These are phyloP conservation scores for Rossbeevera mucosa DNA, from an alignment of 768 basidiomycete genomes.

Conservation along the genomic window DNA sequence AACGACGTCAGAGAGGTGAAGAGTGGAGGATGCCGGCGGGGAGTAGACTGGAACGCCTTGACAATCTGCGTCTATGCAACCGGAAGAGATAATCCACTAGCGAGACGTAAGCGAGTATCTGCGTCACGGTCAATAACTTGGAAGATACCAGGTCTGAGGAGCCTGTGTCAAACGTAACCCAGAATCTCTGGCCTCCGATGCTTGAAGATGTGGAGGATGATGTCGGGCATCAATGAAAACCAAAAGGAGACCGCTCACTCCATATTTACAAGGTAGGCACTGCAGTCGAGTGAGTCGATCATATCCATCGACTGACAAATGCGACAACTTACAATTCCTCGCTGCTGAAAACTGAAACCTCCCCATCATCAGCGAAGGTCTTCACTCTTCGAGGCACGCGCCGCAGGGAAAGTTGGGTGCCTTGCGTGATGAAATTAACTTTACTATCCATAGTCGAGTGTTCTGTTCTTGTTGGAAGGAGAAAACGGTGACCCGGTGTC, in stretches of 20 bases:
- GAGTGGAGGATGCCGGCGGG: slow-evolving; percentile 28
- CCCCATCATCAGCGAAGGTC: slow-evolving; percentile 17
- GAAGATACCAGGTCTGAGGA: slow-evolving; percentile 49
- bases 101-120: slow-evolving; percentile 2
- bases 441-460: slow-evolving; percentile 13
- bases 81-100: slow-evolving; percentile 50
- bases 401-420: slow-evolving; percentile 20
- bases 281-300: slow-evolving; percentile 10
- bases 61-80: slow-evolving; percentile 45
- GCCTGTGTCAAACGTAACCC: slow-evolving; percentile 51
- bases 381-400: slow-evolving; percentile 19
- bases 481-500: neutral
- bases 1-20: slow-evolving; percentile 26
- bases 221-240: neutral
- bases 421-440: slow-evolving; percentile 17
- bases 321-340: slow-evolving; percentile 31
- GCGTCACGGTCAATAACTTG: neutral
- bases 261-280: slow-evolving; percentile 40
- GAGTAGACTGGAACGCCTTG: slow-evolving; percentile 39
- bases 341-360: slow-evolving; percentile 25
- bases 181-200: slow-evolving; percentile 41
- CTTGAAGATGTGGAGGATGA: slow-evolving; percentile 22
- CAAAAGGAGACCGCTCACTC: slow-evolving; percentile 20
- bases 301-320: neutral
- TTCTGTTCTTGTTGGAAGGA: neutral